Evolutionary conservation across 306 rosid genomes (phyloP).

Genomic region (Trifolium fragiferum): DNA sequence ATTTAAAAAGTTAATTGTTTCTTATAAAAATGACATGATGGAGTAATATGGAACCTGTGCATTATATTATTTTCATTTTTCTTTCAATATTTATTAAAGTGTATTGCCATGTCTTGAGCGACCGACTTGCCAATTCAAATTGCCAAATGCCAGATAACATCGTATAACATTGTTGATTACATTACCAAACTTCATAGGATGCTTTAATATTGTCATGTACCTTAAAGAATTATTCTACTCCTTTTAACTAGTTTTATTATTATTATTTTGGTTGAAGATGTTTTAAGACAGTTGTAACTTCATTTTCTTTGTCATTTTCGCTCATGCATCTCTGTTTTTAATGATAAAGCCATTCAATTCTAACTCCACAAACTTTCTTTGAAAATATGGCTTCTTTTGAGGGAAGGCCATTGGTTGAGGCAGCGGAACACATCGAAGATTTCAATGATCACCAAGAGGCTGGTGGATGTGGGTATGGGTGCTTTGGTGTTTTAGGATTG

Average conservation of each 20-base stretch:
- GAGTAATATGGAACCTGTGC: slow-evolving; percentile 12
- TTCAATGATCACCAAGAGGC: slow-evolving; percentile 43
- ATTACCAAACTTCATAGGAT: slow-evolving; percentile 12
- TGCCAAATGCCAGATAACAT: slow-evolving; percentile 42
- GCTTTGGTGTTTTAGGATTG: slow-evolving; percentile 48
- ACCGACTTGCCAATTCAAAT: slow-evolving; percentile 34
- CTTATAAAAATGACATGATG: too few species aligned
- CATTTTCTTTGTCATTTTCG: slow-evolving; percentile 41
- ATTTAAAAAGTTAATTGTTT: too few species aligned
- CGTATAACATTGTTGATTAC: not conserved
- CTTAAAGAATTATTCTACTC: not conserved
- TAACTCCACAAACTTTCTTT: slow-evolving; percentile 6
- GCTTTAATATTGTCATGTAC: not conserved
- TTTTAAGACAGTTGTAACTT: slow-evolving; percentile 32
- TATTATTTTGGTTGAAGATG: slow-evolving; percentile 13
- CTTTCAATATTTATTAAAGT: slow-evolving; percentile 7
- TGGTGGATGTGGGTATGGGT: slow-evolving; percentile 55
- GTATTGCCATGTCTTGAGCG: slow-evolving; percentile 29
- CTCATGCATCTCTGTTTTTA: slow-evolving; percentile 13
- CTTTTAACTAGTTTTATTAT: slow-evolving; percentile 1
- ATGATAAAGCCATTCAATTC: not conserved
- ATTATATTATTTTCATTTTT: slow-evolving; percentile 7
- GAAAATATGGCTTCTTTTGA: slow-evolving; percentile 46
- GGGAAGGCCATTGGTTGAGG: slow-evolving; percentile 41
- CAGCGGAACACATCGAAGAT: slow-evolving; percentile 34